Evolutionary conservation across 129 eudicot genomes (phyloP).

Genomic region (Centella asiatica): DNA sequence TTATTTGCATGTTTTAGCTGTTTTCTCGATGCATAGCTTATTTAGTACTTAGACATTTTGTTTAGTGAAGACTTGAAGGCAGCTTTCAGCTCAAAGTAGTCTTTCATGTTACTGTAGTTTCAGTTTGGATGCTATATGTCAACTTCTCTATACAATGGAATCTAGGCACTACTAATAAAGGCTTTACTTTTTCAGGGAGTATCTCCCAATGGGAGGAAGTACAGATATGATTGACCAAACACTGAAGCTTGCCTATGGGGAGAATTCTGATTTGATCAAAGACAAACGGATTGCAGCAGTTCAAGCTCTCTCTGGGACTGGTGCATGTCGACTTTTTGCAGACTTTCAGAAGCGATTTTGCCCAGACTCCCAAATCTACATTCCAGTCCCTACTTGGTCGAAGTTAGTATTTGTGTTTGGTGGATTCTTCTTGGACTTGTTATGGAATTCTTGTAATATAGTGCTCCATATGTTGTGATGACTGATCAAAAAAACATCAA

Average conservation of each 20-base stretch:
- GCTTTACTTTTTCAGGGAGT: conserved; percentile 55
- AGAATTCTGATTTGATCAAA: conserved; percentile 74
- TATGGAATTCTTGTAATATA: not conserved
- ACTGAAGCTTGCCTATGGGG: conserved; percentile 80
- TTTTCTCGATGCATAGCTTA: not conserved
- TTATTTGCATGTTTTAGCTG: not conserved
- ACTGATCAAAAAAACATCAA: too few relatives aligned
- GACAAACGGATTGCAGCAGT: conserved; percentile 81
- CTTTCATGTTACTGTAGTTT: too few relatives aligned
- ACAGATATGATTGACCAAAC: conserved; percentile 67
- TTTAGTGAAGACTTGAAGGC: too few relatives aligned
- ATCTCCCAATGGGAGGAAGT: conserved; percentile 98
- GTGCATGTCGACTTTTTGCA: conserved; percentile 90
- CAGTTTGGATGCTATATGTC: not conserved
- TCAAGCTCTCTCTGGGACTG: conserved; percentile 93
- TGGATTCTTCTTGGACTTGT: not conserved
- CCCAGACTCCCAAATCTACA: conserved; percentile 81
- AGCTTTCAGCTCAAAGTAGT: too few relatives aligned
- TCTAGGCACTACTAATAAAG: not conserved
- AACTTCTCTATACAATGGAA: not conserved
- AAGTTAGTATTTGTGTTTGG: conserved; percentile 47
- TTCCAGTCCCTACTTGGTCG: conserved; percentile 92
- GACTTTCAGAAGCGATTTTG: conserved; percentile 84
- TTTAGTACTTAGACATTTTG: too few relatives aligned
- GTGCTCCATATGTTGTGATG: too few relatives aligned